Percentiles rank a stretch among this genome's conserved stretches.
Evolutionary conservation across 2,329 filamentous ascomycete genomes (phyloP).

Genomic region (Penicillium sp.): DNA sequence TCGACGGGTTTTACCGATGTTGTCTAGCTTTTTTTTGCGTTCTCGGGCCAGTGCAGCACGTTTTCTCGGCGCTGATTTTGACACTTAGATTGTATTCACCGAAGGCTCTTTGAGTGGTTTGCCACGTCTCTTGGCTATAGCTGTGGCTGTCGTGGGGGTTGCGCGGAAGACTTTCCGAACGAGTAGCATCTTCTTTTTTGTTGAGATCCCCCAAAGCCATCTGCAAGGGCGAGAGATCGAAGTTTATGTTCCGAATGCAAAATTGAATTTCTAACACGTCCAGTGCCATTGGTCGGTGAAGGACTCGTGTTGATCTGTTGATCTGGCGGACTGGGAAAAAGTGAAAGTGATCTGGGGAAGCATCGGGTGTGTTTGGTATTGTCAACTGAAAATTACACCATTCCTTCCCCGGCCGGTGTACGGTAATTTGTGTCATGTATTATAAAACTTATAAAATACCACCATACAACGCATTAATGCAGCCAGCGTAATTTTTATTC

Average conservation of each 20-base stretch:
- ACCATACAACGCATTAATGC: background rate
- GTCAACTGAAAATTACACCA: background rate
- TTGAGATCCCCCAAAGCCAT: background rate
- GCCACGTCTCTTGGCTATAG: background rate
- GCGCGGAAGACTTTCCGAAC: background rate
- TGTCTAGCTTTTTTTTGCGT: background rate
- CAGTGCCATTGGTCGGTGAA: slow-evolving; percentile 9
- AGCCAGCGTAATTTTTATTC: slow-evolving; percentile 6
- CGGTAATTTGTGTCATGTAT: no score
- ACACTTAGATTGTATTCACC: background rate
- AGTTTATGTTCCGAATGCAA: background rate
- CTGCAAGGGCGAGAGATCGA: slow-evolving; percentile 13
- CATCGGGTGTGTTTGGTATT: background rate
- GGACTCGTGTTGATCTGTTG: background rate
- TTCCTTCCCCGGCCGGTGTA: no score
- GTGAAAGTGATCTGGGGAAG: background rate
- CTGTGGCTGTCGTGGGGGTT: background rate
- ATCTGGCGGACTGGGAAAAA: background rate
- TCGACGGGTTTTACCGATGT: background rate
- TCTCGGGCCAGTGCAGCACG: background rate
- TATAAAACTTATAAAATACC: no score
- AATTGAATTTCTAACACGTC: slow-evolving; percentile 9
- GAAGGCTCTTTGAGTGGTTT: background rate
- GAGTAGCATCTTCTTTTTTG: background rate
- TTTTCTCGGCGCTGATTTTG: background rate